These are phyloP conservation scores for Ophiocordyceps camponoti-floridani DNA, from an alignment of 2,329 filamentous ascomycete genomes.

Conservation along the genomic window DNA sequence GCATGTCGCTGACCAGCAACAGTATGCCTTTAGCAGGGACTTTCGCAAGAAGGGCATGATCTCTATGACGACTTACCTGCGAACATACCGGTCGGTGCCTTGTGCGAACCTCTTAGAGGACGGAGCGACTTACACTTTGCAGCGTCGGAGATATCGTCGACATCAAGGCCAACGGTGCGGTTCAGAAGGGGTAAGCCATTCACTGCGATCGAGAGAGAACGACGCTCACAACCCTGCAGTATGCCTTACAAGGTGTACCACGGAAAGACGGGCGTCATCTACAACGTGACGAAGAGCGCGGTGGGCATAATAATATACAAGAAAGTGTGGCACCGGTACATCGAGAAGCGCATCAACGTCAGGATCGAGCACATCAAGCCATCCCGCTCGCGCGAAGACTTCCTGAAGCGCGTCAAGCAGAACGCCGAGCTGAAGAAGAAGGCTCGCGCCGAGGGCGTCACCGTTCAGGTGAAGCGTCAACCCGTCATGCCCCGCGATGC, in stretches of 20 bases:
- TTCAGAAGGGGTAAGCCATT: conserved; percentile 75
- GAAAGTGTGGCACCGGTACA: conserved; percentile 97
- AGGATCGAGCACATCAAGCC: conserved; percentile 92
- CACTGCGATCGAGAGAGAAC: neutral
- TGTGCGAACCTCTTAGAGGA: conserved; percentile 2
- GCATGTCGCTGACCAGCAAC: conserved; percentile 13
- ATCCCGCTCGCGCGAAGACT: conserved; percentile 92
- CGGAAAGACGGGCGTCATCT: conserved; percentile 95
- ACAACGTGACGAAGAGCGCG: conserved; percentile 97
- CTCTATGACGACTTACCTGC: conserved; percentile 82
- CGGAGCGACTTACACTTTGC: conserved; percentile 22
- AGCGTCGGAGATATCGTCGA: conserved; percentile 98
- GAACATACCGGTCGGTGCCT: conserved; percentile 58
- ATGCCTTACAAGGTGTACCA: conserved; percentile 99
- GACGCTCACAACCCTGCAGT: conserved; percentile 27
- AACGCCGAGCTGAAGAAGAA: conserved; percentile 86
- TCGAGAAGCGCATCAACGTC: conserved; percentile 99
- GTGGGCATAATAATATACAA: conserved; percentile 99
- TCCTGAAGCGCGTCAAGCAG: conserved; percentile 88
- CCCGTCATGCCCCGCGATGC: conserved; percentile 64
- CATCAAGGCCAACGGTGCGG: conserved; percentile 95
- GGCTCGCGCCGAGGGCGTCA: conserved; percentile 77
- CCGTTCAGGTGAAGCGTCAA: conserved; percentile 85
- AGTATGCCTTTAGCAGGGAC: conserved; percentile 84
- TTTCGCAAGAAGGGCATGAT: conserved; percentile 96